Percentiles rank a stretch among this genome's conserved stretches.
These are phyloP conservation scores for Solanum rostratum DNA, from an alignment of 257 asterid species.

Conservation along the genomic window DNA sequence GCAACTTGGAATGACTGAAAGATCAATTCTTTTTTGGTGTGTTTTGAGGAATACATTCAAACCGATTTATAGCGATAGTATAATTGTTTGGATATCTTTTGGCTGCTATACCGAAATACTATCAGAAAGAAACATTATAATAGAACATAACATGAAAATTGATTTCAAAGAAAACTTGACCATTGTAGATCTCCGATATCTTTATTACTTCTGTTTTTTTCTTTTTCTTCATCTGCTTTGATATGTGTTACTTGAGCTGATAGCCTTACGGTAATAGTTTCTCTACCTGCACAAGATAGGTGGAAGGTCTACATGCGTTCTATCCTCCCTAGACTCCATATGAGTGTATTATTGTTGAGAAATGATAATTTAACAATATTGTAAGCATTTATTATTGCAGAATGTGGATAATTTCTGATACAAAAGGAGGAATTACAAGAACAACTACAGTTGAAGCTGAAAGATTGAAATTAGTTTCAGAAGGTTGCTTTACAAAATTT, in stretches of 20 bases:
- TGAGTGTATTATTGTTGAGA: not conserved
- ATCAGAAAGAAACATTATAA: not conserved
- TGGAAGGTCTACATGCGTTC: fast-evolving
- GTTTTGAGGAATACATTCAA: not conserved
- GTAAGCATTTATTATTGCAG: slow-evolving; percentile 17
- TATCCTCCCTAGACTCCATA: not conserved
- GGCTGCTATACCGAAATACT: not conserved
- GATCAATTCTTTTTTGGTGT: not conserved
- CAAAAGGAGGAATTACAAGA: slow-evolving; percentile 49
- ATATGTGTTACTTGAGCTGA: not conserved
- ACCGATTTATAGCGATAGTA: too few species aligned
- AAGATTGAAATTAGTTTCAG: slow-evolving; percentile 55
- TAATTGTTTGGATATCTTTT: too few species aligned
- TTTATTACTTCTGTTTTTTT: not conserved
- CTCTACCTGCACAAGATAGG: not conserved
- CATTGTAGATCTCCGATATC: not conserved
- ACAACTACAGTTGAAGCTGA: slow-evolving; percentile 57
- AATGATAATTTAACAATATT: not conserved
- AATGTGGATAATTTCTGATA: slow-evolving; percentile 47
- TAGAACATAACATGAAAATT: not conserved
- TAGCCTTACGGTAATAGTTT: not conserved
- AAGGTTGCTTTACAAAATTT: slow-evolving; percentile 51
- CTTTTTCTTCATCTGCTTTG: not conserved
- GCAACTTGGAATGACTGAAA: not conserved
- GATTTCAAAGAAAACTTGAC: not conserved